A percentile compares a stretch with the other conserved stretches of the same genome.
These are phyloP conservation scores for Fusarium drepaniforme DNA, from an alignment of 2,329 filamentous ascomycete genomes.

Conservation along the genomic window DNA sequence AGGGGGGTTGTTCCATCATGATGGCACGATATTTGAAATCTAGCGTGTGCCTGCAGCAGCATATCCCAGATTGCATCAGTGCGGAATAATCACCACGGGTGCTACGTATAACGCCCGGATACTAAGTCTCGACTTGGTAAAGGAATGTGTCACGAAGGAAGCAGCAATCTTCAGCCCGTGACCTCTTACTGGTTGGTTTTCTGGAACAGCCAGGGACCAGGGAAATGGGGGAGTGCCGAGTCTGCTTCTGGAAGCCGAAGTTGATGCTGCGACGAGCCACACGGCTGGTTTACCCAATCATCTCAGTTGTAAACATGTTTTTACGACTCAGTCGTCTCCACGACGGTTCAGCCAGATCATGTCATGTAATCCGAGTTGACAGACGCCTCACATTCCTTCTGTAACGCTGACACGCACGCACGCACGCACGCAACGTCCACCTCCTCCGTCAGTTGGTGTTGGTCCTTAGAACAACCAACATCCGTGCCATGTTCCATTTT, in stretches of 20 bases:
- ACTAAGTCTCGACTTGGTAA: conserved; percentile 8
- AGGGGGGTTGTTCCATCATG: not conserved
- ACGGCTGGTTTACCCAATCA: not conserved
- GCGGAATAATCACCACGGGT: not conserved
- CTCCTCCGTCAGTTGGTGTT: not conserved
- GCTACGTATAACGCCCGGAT: not conserved
- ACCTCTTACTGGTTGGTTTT: not conserved
- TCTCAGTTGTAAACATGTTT: not conserved
- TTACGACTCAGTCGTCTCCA: not conserved
- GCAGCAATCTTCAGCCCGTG: not conserved
- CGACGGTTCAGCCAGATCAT: not conserved
- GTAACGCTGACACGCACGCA: not conserved
- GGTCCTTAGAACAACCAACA: not conserved
- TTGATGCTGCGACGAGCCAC: not conserved
- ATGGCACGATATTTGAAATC: not conserved
- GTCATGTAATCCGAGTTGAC: not conserved
- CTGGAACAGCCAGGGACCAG: not conserved
- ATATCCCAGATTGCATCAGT: conserved; percentile 12
- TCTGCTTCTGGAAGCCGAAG: conserved; percentile 2
- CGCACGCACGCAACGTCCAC: not conserved
- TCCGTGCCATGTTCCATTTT: not conserved
- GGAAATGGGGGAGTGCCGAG: not conserved
- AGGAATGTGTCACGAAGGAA: not conserved
- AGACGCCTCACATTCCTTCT: not conserved
- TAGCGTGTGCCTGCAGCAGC: not conserved